A percentile compares a stretch with the other conserved stretches of the same genome.
Conservation (phyloP, 2,329 filamentous ascomycete species). For the Colletotrichum sp. region DNA sequence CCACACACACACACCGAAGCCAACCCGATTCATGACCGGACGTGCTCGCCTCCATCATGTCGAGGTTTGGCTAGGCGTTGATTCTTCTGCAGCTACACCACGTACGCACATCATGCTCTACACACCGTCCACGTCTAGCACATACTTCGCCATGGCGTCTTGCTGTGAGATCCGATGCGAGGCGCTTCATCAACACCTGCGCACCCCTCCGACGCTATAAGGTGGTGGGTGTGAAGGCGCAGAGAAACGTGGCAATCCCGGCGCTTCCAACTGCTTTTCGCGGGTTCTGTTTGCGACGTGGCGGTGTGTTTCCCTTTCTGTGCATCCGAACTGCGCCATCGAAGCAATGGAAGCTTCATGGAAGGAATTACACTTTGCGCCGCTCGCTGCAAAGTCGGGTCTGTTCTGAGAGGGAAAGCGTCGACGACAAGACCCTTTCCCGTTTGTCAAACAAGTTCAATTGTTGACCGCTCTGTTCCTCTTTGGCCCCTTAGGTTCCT, state of each 20-base stretch:
- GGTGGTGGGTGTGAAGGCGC: neutral
- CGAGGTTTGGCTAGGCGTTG: neutral
- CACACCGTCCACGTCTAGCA: neutral
- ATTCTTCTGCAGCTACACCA: neutral
- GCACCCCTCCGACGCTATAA: neutral
- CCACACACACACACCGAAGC: neutral
- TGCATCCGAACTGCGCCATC: neutral
- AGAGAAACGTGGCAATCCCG: neutral
- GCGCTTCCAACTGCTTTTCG: neutral
- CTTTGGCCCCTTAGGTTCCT: neutral
- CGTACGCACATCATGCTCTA: neutral
- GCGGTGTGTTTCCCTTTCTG: neutral
- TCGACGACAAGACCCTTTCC: neutral
- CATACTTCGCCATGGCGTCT: neutral
- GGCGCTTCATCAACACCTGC: neutral
- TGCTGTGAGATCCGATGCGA: neutral
- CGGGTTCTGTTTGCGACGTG: neutral
- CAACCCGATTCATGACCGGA: neutral
- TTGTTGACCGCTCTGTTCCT: neutral
- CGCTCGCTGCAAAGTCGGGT: neutral
- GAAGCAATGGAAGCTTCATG: constrained; percentile 2
- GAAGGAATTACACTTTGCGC: constrained; percentile 17
- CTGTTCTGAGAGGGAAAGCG: neutral
- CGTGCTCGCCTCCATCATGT: neutral
- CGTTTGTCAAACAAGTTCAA: neutral